Conservation (phyloP, 1,284 basidiomycete species). For the Calocybe gambosa region DNA sequence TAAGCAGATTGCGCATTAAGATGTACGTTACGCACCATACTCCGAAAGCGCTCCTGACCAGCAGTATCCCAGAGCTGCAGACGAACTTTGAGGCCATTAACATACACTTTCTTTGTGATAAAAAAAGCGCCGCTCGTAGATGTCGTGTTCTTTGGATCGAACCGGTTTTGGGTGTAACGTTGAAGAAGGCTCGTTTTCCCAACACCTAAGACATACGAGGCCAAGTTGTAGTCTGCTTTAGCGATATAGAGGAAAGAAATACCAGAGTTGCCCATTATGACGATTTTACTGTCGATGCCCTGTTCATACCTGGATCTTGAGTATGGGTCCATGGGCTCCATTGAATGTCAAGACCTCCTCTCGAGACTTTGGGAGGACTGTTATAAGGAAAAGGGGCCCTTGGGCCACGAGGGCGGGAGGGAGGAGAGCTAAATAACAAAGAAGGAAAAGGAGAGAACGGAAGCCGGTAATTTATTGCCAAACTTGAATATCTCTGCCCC, state of each 20-base stretch:
- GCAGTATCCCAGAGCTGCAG: constrained; percentile 93
- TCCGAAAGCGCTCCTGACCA: constrained; percentile 94
- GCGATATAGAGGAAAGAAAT: constrained; percentile 15
- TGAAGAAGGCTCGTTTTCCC: constrained; percentile 94
- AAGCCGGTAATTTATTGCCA: constrained; percentile 19
- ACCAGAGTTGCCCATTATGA: constrained; percentile 95
- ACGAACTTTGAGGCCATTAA: constrained; percentile 85
- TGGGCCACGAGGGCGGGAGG: constrained; percentile 28
- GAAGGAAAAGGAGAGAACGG: constrained; percentile 21
- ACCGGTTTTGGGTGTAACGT: constrained; percentile 88
- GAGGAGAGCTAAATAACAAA: constrained; percentile 16
- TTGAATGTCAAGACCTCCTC: constrained; percentile 21
- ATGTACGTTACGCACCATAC: constrained; percentile 60
- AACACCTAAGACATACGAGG: constrained; percentile 50
- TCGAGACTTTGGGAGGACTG: constrained; percentile 15
- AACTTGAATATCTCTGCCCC: constrained; percentile 17
- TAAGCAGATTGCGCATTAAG: constrained; percentile 14
- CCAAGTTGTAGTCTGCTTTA: constrained; percentile 4
- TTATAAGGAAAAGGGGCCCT: constrained; percentile 26
- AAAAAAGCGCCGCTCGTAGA: constrained; percentile 95
- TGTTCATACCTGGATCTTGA: constrained; percentile 63
- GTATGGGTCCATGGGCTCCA: constrained; percentile 57
- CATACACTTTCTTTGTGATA: constrained; percentile 88
- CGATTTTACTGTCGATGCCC: constrained; percentile 92
- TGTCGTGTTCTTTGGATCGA: constrained; percentile 79